phyloP scores from a whole-genome alignment of 2,329 filamentous ascomycete species.

The Pestalotiopsis sp. region DNA sequence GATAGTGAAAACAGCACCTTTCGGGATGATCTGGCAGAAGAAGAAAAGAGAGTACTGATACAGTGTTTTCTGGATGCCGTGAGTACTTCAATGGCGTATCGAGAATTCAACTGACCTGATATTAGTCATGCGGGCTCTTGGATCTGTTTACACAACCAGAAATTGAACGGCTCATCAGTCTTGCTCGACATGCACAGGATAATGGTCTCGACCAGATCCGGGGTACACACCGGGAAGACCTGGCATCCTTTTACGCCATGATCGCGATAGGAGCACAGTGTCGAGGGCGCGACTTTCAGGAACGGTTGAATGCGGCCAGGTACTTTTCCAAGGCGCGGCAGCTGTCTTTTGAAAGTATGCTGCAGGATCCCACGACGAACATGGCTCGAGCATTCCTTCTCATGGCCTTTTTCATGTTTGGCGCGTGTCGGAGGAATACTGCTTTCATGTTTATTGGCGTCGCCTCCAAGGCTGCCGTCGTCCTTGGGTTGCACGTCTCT shows the following conservation, averaged over 20 bases:
- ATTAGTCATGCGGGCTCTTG: slow-evolving; percentile 21
- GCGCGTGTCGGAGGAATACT: slow-evolving; percentile 59
- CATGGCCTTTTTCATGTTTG: slow-evolving; percentile 63
- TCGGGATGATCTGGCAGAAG: slow-evolving; percentile 1
- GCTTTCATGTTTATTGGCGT: slow-evolving; percentile 67
- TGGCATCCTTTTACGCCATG: slow-evolving; percentile 42
- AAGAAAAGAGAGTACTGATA: slow-evolving; percentile 3
- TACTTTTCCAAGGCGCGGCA: slow-evolving; percentile 52
- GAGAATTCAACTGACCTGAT: neutral
- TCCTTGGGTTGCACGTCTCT: slow-evolving; percentile 46
- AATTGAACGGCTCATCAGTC: slow-evolving; percentile 14
- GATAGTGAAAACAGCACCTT: neutral
- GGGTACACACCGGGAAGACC: slow-evolving; percentile 26
- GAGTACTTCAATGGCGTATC: neutral
- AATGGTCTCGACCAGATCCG: slow-evolving; percentile 5
- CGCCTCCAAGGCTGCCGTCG: slow-evolving; percentile 58
- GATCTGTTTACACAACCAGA: slow-evolving; percentile 10
- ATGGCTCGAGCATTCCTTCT: slow-evolving; percentile 55
- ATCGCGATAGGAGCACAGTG: slow-evolving; percentile 57
- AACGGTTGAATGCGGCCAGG: slow-evolving; percentile 32
- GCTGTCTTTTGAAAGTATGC: slow-evolving; percentile 50
- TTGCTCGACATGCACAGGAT: slow-evolving; percentile 10
- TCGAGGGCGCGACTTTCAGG: slow-evolving; percentile 29
- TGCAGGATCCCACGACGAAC: slow-evolving; percentile 56
- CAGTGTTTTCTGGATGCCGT: slow-evolving; percentile 10